These are phyloP conservation scores for Exsudoporus floridanus DNA, from an alignment of 1,284 basidiomycete genomes.

Conservation along the genomic window DNA sequence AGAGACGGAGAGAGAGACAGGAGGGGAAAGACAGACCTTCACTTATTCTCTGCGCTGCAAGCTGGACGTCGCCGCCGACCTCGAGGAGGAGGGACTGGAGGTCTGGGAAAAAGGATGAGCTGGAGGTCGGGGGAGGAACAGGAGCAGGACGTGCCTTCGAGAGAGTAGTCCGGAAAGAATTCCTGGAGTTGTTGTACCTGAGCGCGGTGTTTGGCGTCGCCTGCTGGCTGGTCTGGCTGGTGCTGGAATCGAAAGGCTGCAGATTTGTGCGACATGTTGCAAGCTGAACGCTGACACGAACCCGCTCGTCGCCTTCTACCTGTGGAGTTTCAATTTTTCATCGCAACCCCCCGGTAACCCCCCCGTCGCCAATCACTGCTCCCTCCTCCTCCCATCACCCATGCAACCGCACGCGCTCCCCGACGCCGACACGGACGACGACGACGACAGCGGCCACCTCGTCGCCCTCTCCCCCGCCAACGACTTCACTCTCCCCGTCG, in stretches of 20 bases:
- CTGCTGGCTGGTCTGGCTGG: constrained; percentile 27
- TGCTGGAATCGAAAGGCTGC: constrained; percentile 43
- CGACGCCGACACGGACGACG: constrained; percentile 1
- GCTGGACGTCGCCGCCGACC: constrained; percentile 69
- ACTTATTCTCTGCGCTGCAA: constrained; percentile 74
- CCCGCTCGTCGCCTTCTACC: neutral
- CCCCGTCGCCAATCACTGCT: constrained; percentile 3
- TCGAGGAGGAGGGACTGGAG: constrained; percentile 74
- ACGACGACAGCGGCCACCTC: constrained; percentile 28
- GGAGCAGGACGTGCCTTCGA: constrained; percentile 57
- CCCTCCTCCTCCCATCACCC: neutral
- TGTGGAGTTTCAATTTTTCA: constrained; percentile 34
- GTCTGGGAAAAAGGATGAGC: constrained; percentile 46
- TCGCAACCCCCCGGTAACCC: constrained; percentile 22
- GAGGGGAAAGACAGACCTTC: constrained; percentile 58
- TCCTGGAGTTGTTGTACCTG: constrained; percentile 70
- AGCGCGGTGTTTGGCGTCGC: constrained; percentile 46
- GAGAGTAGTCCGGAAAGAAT: constrained; percentile 75
- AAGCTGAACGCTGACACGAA: neutral
- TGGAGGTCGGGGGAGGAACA: constrained; percentile 14
- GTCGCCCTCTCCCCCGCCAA: constrained; percentile 16
- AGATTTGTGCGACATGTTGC: constrained; percentile 57
- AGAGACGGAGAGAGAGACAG: constrained; percentile 9
- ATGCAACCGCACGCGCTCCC: constrained; percentile 17
- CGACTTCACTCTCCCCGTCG: constrained; percentile 31